Percentiles rank a stretch among this genome's conserved stretches.
Conservation (phyloP, 257 asterid genomes). For the Fraxinus americana region DNA sequence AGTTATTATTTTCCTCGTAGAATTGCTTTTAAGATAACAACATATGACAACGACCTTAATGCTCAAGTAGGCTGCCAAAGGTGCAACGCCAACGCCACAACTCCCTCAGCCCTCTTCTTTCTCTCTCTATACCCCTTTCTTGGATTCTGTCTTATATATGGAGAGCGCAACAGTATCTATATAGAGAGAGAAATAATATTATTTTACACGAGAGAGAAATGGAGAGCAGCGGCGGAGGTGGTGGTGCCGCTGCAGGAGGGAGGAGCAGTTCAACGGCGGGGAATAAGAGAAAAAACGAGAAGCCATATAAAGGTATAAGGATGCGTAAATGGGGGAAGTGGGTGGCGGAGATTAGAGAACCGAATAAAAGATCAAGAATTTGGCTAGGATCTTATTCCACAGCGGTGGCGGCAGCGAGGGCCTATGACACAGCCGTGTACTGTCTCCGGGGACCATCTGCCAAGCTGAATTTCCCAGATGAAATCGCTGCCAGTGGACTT, state of each 20-base stretch:
- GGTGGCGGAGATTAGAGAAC: conserved; percentile 66
- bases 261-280: conserved; percentile 19
- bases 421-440: conserved; percentile 57
- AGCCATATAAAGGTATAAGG: conserved; percentile 52
- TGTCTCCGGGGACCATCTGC: conserved; percentile 54
- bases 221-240: conserved; percentile 20
- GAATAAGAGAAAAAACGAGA: conserved; percentile 36
- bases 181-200: neutral
- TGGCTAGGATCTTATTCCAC: conserved; percentile 59
- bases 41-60: conserved; percentile 35
- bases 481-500: conserved; percentile 12
- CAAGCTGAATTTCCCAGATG: conserved; percentile 52
- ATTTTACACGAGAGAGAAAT: conserved; percentile 15
- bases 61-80: conserved; percentile 19
- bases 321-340: conserved; percentile 69
- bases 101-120: conserved; percentile 21
- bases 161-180: neutral
- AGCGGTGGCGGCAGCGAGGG: conserved; percentile 57
- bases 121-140: conserved; percentile 18
- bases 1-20: conserved; percentile 11
- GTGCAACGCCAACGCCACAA: conserved; percentile 26
- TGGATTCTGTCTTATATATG: conserved; percentile 1
- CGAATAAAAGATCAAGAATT: conserved; percentile 53
- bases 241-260: conserved; percentile 13
- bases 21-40: conserved; percentile 28